These are phyloP conservation scores for Tubosaeta brunneosetosa DNA, from an alignment of 768 basidiomycete species.

Conservation along the genomic window DNA sequence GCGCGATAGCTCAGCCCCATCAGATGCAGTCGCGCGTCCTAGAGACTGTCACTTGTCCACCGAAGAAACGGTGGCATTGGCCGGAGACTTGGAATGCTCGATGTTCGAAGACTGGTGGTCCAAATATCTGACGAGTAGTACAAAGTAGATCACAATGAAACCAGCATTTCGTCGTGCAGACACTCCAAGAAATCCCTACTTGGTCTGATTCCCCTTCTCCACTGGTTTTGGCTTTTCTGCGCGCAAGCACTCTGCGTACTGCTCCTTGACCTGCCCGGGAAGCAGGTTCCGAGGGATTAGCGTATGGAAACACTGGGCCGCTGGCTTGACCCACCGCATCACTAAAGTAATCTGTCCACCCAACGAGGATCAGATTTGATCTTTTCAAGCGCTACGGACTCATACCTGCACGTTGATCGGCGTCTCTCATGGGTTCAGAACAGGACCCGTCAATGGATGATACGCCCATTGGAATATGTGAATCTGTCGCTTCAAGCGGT, in stretches of 20 bases:
- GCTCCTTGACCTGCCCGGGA: constrained; percentile 19
- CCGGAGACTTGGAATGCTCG: constrained; percentile 56
- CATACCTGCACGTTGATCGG: constrained; percentile 44
- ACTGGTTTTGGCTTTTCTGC: constrained; percentile 10
- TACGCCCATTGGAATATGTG: constrained; percentile 45
- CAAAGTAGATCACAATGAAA: constrained; percentile 9
- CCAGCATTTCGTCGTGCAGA: constrained; percentile 1
- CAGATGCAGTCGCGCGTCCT: constrained; percentile 69
- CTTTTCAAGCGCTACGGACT: not conserved
- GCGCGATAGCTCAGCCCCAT: constrained; percentile 64
- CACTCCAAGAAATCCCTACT: not conserved
- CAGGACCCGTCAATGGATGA: constrained; percentile 39
- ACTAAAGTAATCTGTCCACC: constrained; percentile 25
- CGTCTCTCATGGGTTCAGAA: constrained; percentile 36
- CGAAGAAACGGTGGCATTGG: constrained; percentile 63
- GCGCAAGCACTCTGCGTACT: constrained; percentile 9
- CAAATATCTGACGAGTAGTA: constrained; percentile 34
- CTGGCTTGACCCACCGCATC: constrained; percentile 19
- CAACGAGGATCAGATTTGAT: not conserved
- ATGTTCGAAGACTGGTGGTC: constrained; percentile 88
- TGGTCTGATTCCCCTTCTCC: constrained; percentile 1
- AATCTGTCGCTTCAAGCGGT: constrained; percentile 46
- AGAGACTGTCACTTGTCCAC: constrained; percentile 77
- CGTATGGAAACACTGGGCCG: not conserved
- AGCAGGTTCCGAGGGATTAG: not conserved